Percentiles rank a stretch among this genome's conserved stretches.
These are phyloP conservation scores for Cetradonia linearis DNA, from an alignment of 495 filamentous ascomycete species.

Conservation along the genomic window DNA sequence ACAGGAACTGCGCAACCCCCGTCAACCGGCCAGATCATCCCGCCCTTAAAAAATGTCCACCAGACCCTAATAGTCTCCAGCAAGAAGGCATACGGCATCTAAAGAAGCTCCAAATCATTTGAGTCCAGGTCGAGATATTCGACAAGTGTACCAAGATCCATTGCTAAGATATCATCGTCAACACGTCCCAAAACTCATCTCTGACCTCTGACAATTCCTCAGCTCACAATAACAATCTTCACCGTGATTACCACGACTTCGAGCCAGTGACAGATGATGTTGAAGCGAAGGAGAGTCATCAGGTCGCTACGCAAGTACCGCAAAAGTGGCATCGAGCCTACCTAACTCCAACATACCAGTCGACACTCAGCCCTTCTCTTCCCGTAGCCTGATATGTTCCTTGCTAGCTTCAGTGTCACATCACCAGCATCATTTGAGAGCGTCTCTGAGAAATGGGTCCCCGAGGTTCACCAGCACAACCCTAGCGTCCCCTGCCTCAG, in stretches of 20 bases:
- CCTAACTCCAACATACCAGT: slow-evolving; percentile 9
- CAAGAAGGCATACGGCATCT: no score
- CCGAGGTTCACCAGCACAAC: no score
- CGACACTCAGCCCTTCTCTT: slow-evolving; percentile 8
- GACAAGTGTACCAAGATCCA: no score
- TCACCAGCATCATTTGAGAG: no score
- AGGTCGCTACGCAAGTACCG: slow-evolving; percentile 5
- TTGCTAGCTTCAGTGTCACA: no score
- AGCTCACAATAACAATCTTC: slow-evolving; percentile 20
- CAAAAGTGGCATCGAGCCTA: slow-evolving; percentile 11
- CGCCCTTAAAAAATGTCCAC: background rate
- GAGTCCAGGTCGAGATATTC: no score
- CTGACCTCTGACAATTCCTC: slow-evolving; percentile 16
- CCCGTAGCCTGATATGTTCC: no score
- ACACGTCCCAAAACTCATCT: slow-evolving; percentile 17
- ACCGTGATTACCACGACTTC: slow-evolving; percentile 8
- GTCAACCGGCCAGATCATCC: background rate
- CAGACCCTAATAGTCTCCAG: no score
- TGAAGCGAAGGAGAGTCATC: background rate
- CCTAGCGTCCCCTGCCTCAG: no score
- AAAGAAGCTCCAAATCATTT: no score
- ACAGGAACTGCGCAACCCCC: background rate
- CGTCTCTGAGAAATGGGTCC: no score
- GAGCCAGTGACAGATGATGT: slow-evolving; percentile 15
- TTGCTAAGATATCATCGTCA: no score